Conservation (phyloP, 345 rosid genomes). For the Eucalyptus polyanthemos region DNA sequence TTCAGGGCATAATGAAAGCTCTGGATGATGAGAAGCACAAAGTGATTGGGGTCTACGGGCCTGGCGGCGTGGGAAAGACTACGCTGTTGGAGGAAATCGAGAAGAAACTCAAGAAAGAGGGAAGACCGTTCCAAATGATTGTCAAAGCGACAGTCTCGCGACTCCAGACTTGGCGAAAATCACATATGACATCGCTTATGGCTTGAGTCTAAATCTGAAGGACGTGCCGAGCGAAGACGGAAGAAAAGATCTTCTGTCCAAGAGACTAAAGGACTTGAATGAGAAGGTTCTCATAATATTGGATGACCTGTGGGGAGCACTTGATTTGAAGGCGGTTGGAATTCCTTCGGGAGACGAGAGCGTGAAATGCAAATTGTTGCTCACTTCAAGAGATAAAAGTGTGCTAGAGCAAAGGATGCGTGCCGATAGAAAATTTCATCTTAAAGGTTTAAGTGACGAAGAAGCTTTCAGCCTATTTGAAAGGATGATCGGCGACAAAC, state of each 20-base stretch:
- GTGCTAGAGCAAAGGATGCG: not conserved
- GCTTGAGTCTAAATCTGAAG: not conserved
- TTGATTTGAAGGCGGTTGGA: too few species aligned
- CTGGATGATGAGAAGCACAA: too few species aligned
- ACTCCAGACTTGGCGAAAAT: fast-evolving
- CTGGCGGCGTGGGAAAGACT: too few species aligned
- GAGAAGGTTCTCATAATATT: too few species aligned
- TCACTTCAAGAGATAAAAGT: fast-evolving
- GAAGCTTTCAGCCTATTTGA: not conserved
- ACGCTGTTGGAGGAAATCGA: too few species aligned
- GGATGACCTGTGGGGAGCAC: fast-evolving
- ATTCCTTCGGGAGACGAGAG: too few species aligned
- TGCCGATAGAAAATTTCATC: not conserved
- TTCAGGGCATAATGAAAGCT: too few species aligned
- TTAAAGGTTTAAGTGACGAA: fast-evolving
- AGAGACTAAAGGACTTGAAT: fast-evolving
- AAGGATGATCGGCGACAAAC: fast-evolving
- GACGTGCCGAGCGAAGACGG: fast-evolving
- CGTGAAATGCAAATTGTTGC: not conserved
- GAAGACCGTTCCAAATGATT: too few species aligned
- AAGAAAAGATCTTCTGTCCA: fast-evolving
- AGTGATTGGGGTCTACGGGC: too few species aligned
- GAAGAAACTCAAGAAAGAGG: too few species aligned
- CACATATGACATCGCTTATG: fast-evolving
- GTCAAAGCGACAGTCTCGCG: fast-evolving